Base-by-base conservation (phyloP, 306 rosid species). In the Vicia sativa region DNA sequence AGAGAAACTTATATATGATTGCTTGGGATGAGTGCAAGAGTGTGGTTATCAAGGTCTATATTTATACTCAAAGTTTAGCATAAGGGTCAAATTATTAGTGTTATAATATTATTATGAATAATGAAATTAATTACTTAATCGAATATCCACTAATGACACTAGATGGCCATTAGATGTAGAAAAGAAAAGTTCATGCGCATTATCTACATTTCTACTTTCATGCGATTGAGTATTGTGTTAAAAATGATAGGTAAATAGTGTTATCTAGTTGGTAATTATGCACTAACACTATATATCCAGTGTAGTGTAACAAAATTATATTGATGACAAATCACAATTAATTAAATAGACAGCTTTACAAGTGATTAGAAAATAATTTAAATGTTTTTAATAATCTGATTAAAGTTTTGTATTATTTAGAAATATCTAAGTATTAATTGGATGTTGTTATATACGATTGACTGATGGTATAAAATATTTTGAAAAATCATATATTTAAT, bases 111-210 rank as follows among this genome's bases (percentile, higher is more conserved):
- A 46, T 6, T 68, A 18, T 18, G 29, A 14, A 7, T 21, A n/a
- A 15, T 41, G n/a, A 41, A 11, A 3, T 3, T 41, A 12, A 34
- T 56, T 56, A 23, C 53, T 58, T 28, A 45, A 56, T 77, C 41
- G 56, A 49, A 72, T 66, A 48, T 29, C 78, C 82, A 78, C 82
- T 78, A 65, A 9, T 7, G 14, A 26, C 46, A 46, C 11, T 45
- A 55, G 18, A 62, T 14, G 37, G 25, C 1, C 61, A 54, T 49
- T 49, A 49, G 26, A 48, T 16, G 55, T 48, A 48, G 15, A 43
- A 43, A 43, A 43, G 6, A 43, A 43, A 12, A 43, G 6, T 28
- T 28, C 26, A 45, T 23, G 48, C 38, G 13, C 64, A 28, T 11
- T 55, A 18, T 58, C 64, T 31, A 13, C 7, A 6, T 21, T 58